Evolutionary conservation across 352 stramenopile species (phyloP).

Genomic region (Salisapilia sapeloensis): DNA sequence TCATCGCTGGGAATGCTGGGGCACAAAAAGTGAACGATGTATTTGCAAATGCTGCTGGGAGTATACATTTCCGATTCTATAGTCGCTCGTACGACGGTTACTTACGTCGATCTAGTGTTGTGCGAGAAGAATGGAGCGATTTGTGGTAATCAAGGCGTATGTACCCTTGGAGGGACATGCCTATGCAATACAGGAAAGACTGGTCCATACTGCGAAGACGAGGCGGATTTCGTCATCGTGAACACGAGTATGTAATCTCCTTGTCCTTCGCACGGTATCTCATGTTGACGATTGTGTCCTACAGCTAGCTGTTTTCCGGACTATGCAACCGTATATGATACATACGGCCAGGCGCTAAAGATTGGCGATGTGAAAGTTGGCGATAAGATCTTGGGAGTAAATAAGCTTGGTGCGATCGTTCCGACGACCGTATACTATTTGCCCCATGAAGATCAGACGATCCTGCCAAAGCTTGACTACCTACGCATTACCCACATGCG

Average conservation of each 20-base stretch:
- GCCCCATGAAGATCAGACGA: constrained; percentile 19
- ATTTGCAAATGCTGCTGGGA: constrained; percentile 40
- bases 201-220: constrained; percentile 32
- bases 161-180: constrained; percentile 44
- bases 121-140: constrained; percentile 55
- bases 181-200: constrained; percentile 37
- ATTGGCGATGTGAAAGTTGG: constrained; percentile 19
- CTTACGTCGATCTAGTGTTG: constrained; percentile 18
- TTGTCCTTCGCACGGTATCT: not conserved
- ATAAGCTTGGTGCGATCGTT: constrained; percentile 9
- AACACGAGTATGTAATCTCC: constrained; percentile 11
- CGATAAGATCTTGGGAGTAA: constrained; percentile 33
- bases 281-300: not conserved
- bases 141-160: constrained; percentile 44
- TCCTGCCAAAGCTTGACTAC: not conserved
- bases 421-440: constrained; percentile 52
- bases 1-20: constrained; percentile 54
- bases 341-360: constrained; percentile 7
- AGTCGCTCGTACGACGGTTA: not conserved
- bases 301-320: constrained; percentile 43
- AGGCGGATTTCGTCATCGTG: constrained; percentile 28
- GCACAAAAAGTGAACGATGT: constrained; percentile 63
- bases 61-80: constrained; percentile 12
- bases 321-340: constrained; percentile 14
- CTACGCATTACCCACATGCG: not conserved